phyloP scores from a whole-genome alignment of 768 basidiomycete genomes.

The Termitomyces sp. region DNA sequence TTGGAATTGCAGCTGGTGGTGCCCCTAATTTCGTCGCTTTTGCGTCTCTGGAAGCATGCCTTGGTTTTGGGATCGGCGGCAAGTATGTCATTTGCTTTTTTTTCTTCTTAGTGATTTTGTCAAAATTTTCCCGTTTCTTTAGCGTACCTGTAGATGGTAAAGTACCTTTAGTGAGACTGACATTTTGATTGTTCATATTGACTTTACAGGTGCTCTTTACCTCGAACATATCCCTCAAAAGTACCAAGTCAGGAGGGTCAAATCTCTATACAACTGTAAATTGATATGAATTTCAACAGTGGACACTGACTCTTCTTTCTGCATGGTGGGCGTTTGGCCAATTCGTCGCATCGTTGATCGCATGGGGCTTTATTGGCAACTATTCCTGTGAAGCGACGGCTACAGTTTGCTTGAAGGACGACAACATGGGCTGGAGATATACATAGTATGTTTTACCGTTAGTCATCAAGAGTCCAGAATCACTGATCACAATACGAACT shows the following conservation, averaged over 20 bases:
- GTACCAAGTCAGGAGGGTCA: constrained; percentile 31
- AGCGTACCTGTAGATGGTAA: constrained; percentile 48
- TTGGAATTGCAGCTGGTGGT: constrained; percentile 50
- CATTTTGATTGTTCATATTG: background rate
- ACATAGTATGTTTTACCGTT: constrained; percentile 35
- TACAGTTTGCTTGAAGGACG: constrained; percentile 37
- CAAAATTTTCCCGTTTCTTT: constrained; percentile 6
- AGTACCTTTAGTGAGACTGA: background rate
- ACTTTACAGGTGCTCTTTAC: constrained; percentile 36
- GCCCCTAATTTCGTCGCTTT: constrained; percentile 46
- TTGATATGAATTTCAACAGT: constrained; percentile 27
- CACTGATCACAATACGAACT: background rate
- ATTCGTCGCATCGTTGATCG: constrained; percentile 48
- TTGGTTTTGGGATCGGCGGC: constrained; percentile 52
- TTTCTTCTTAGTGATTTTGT: constrained; percentile 18
- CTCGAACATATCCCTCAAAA: constrained; percentile 44
- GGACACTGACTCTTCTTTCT: constrained; percentile 56
- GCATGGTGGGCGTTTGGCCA: constrained; percentile 54
- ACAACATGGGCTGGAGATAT: constrained; percentile 66
- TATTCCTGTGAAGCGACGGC: constrained; percentile 47
- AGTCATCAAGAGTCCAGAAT: background rate
- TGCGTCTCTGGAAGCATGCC: constrained; percentile 43
- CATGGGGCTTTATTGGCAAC: constrained; percentile 56
- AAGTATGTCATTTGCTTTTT: constrained; percentile 33
- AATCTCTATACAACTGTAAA: background rate